phyloP scores from a whole-genome alignment of 306 rosid species.

The Oemleria cerasiformis region DNA sequence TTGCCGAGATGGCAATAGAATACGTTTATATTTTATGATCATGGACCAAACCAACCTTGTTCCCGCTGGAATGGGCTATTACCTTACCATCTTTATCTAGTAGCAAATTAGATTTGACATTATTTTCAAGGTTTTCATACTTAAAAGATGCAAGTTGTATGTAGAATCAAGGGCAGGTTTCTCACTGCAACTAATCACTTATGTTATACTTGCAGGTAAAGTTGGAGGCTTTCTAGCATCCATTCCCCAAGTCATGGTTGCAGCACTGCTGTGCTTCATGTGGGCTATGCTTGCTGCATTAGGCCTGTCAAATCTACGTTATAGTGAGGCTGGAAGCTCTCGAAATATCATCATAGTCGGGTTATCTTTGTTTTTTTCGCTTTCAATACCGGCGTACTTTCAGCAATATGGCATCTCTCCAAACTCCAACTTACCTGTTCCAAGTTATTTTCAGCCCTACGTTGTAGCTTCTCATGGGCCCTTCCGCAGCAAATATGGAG shows the following conservation, averaged over 20 bases:
- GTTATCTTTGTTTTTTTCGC: conserved; percentile 85
- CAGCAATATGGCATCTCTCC: conserved; percentile 91
- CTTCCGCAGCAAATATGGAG: conserved; percentile 66
- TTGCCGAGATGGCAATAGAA: background rate
- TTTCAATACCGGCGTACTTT: conserved; percentile 92
- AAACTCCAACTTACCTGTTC: conserved; percentile 73
- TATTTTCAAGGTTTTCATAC: background rate
- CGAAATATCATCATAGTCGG: conserved; percentile 96
- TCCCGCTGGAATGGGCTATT: background rate
- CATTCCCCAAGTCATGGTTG: conserved; percentile 94
- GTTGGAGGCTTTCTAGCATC: conserved; percentile 98
- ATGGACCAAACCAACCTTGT: background rate
- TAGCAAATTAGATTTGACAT: background rate
- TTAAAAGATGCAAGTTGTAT: background rate
- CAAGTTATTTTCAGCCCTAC: conserved; percentile 93
- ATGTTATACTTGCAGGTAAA: conserved; percentile 56
- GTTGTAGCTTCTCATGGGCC: conserved; percentile 95
- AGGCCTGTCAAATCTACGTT: conserved; percentile 95
- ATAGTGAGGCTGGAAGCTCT: conserved; percentile 99
- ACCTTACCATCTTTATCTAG: background rate
- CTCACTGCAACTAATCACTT: background rate
- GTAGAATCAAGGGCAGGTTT: background rate
- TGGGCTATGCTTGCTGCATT: conserved; percentile 98
- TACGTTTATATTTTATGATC: background rate
- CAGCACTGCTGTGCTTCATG: conserved; percentile 96